phyloP scores from a whole-genome alignment of 2,329 filamentous ascomycete species.

The Cladophialophora immunda region DNA sequence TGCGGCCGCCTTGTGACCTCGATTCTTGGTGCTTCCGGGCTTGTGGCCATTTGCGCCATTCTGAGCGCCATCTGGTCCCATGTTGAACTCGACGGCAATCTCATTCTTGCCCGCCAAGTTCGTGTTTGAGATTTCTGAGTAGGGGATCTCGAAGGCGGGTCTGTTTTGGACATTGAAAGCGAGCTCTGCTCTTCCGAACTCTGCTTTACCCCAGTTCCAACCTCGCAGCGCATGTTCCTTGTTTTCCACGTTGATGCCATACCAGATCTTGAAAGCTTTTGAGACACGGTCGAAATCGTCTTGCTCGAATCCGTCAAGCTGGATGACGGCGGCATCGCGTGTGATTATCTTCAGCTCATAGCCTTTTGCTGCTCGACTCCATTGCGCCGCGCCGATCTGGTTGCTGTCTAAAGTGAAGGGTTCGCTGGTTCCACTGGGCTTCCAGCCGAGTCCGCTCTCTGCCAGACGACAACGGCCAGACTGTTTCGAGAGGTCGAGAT shows the following conservation, averaged over 20 bases:
- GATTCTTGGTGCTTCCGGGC: conserved; percentile 73
- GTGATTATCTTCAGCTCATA: conserved; percentile 93
- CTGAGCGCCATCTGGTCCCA: conserved; percentile 75
- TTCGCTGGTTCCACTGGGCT: conserved; percentile 76
- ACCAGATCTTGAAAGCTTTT: conserved; percentile 98
- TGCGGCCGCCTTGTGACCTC: conserved; percentile 88
- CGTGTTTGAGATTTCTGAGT: conserved; percentile 96
- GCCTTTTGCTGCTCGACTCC: conserved; percentile 91
- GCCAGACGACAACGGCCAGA: conserved; percentile 93
- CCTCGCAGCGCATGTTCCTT: conserved; percentile 94
- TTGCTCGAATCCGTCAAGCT: conserved; percentile 93
- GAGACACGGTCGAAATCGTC: conserved; percentile 91
- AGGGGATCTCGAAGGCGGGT: conserved; percentile 95
- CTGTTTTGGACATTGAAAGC: conserved; percentile 97
- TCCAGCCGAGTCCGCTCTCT: conserved; percentile 95
- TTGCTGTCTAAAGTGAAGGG: conserved; percentile 91
- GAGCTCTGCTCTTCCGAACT: conserved; percentile 94
- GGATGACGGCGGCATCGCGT: conserved; percentile 83
- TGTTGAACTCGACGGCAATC: conserved; percentile 91
- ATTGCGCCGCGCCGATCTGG: conserved; percentile 87
- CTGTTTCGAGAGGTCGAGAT: conserved; percentile 92
- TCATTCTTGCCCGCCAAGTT: conserved; percentile 98
- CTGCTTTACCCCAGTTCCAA: conserved; percentile 99
- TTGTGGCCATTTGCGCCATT: conserved; percentile 77
- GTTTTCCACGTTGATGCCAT: conserved; percentile 89